phyloP scores from a whole-genome alignment of 345 rosid species.

The Sisymbrium irio region DNA sequence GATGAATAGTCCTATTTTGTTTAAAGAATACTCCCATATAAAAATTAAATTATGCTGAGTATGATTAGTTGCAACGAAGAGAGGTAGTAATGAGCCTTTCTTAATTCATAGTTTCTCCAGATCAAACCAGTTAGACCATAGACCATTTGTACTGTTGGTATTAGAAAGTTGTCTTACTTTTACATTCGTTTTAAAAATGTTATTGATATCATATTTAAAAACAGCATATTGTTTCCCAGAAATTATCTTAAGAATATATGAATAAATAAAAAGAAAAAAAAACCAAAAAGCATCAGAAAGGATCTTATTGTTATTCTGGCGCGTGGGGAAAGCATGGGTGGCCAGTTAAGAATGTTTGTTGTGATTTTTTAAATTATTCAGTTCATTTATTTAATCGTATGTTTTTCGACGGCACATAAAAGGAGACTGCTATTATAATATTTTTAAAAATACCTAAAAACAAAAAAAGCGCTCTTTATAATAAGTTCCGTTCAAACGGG shows the following conservation, averaged over 20 bases:
- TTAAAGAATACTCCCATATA: not conserved
- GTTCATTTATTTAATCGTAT: not conserved
- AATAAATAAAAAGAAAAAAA: not conserved
- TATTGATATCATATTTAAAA: too few species aligned
- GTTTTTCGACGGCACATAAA: not conserved
- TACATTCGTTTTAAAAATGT: too few species aligned
- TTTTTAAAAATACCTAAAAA: not conserved
- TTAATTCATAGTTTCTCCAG: too few species aligned
- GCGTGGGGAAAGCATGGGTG: slow-evolving; percentile 19
- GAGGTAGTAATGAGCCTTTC: too few species aligned
- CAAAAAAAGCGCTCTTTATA: not conserved
- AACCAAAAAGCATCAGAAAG: not conserved
- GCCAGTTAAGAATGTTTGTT: slow-evolving; percentile 22
- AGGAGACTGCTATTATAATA: not conserved
- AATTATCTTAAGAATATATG: too few species aligned
- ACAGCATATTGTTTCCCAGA: too few species aligned
- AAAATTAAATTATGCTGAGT: not conserved
- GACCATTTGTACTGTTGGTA: too few species aligned
- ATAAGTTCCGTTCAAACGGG: not conserved
- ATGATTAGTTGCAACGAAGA: too few species aligned
- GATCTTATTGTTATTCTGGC: not conserved
- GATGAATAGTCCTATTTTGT: not conserved
- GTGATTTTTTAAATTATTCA: not conserved
- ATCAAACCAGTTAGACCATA: too few species aligned
- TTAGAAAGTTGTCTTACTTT: too few species aligned